phyloP scores from a whole-genome alignment of 2,329 filamentous ascomycete species.

The Periglandula ipomoeae region DNA sequence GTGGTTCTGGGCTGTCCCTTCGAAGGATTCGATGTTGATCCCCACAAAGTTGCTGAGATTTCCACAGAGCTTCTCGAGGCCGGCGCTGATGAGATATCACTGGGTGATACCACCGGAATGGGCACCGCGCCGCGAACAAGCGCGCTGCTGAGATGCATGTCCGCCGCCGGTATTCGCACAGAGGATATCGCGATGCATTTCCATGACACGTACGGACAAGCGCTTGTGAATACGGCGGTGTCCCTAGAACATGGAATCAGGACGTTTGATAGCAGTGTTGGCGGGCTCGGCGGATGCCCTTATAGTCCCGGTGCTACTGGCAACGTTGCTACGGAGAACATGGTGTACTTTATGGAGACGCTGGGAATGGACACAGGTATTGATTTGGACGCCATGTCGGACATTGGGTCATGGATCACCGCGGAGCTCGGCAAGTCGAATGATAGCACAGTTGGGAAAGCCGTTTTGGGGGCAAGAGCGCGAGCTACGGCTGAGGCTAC shows the following conservation, averaged over 20 bases:
- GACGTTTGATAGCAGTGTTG: conserved; percentile 72
- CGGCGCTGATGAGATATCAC: conserved; percentile 82
- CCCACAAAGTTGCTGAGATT: conserved; percentile 54
- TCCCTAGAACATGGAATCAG: conserved; percentile 68
- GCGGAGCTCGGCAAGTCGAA: conserved; percentile 52
- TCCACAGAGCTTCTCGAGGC: conserved; percentile 67
- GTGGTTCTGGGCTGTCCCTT: conserved; percentile 76
- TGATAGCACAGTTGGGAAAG: conserved; percentile 59
- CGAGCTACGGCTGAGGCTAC: conserved; percentile 17
- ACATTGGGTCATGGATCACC: conserved; percentile 66
- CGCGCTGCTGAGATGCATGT: conserved; percentile 54
- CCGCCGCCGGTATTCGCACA: conserved; percentile 56
- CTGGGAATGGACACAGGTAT: conserved; percentile 68
- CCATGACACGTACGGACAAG: conserved; percentile 82
- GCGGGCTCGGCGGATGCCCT: conserved; percentile 74
- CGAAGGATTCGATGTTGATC: conserved; percentile 55
- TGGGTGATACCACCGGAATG: conserved; percentile 88
- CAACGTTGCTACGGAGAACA: conserved; percentile 76
- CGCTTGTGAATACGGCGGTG: conserved; percentile 71
- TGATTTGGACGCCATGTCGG: conserved; percentile 54
- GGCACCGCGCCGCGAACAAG: conserved; percentile 66
- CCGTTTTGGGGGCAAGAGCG: conserved; percentile 43
- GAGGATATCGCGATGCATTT: conserved; percentile 76
- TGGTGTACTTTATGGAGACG: conserved; percentile 70
- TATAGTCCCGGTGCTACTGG: conserved; percentile 80